Base-by-base conservation (phyloP, 345 rosid species). In the Trapa bicornis region DNA sequence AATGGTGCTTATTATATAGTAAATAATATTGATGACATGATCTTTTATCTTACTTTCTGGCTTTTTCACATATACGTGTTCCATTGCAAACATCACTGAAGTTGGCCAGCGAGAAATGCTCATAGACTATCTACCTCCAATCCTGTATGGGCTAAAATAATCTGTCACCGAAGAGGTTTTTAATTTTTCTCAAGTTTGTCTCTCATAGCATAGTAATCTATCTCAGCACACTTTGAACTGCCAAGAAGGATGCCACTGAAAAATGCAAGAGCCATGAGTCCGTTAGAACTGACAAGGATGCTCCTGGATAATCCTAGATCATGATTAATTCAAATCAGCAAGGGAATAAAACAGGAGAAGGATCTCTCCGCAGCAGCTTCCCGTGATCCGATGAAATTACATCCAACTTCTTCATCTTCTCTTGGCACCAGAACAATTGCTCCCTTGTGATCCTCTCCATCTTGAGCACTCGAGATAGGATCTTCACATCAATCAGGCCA, bases 351-450 rank as follows among this genome's bases (percentile, higher is more conserved):
- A 82, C 70, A 36, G 97, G 93, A 47, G 87, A 83, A 6, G 95
- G 89, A 35, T 94, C 96, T 74, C 97, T 85, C 56, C 80, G 81
- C 79, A 89, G 73, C 80, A 87, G 74, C 80, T 78, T 86, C 66
- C 96, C 88, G 61, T 73, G 63, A 58, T 58, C 63, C 32, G 63
- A 58, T 10, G 63, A 76, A 0, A 81, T 67, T 53, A 94, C 67
- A 68, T 84, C 73, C 42, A 94, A 79, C 29, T 86, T 94, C 70
- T 94, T 94, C 78, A 94, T 86, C 87, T 94, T 94, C 65, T 91
- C 97, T 80, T 89, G 96, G 22, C 99, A 91, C 99, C 99, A 94
- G 10, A 86, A 72, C 65, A 94, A 75, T 64, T 91, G 91, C 71
- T 89, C 97, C 75, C 87, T 87, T 22, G 80, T 82, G 68, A 87